phyloP scores from a whole-genome alignment of 768 basidiomycete species.

The Rhizopogon sp. region DNA sequence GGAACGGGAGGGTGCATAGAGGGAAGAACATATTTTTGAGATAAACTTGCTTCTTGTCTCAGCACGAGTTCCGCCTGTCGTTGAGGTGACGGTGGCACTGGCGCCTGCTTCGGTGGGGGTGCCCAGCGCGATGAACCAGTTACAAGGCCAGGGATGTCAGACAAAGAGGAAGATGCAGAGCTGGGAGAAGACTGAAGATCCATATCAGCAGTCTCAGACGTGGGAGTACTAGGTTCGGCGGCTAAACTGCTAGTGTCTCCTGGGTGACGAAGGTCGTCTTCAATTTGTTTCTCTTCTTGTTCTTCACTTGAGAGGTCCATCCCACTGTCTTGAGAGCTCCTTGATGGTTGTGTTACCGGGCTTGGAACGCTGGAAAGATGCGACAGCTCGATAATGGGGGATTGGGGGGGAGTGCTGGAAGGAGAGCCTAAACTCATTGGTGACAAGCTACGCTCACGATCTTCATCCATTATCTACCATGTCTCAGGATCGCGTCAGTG shows the following conservation, averaged over 20 bases:
- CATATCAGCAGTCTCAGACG: constrained; percentile 30
- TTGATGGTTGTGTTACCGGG: constrained; percentile 4
- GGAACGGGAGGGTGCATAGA: constrained; percentile 10
- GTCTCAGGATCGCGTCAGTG: constrained; percentile 18
- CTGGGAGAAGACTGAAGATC: constrained; percentile 30
- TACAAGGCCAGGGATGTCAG: constrained; percentile 28
- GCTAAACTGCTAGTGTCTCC: constrained; percentile 23
- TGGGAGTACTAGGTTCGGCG: constrained; percentile 14
- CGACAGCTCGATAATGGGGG: constrained; percentile 9
- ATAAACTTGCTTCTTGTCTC: neutral
- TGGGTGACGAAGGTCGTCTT: constrained; percentile 17
- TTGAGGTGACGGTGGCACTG: constrained; percentile 2
- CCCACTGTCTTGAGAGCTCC: constrained; percentile 2
- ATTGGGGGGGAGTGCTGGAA: constrained; percentile 30
- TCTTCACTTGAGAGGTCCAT: constrained; percentile 13
- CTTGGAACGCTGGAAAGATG: constrained; percentile 4
- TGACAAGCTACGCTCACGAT: constrained; percentile 44
- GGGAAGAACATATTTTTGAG: constrained; percentile 9
- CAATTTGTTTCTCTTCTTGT: constrained; percentile 13
- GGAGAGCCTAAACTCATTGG: constrained; percentile 60
- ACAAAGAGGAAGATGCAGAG: constrained; percentile 15
- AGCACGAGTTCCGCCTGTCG: constrained; percentile 21
- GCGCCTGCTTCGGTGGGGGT: neutral
- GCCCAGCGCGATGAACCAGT: constrained; percentile 25
- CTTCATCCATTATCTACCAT: constrained; percentile 23